A percentile compares a stretch with the other conserved stretches of the same genome.
phyloP scores from a whole-genome alignment of 1,139 yeast species.

The Suhomyces yuchorum region DNA sequence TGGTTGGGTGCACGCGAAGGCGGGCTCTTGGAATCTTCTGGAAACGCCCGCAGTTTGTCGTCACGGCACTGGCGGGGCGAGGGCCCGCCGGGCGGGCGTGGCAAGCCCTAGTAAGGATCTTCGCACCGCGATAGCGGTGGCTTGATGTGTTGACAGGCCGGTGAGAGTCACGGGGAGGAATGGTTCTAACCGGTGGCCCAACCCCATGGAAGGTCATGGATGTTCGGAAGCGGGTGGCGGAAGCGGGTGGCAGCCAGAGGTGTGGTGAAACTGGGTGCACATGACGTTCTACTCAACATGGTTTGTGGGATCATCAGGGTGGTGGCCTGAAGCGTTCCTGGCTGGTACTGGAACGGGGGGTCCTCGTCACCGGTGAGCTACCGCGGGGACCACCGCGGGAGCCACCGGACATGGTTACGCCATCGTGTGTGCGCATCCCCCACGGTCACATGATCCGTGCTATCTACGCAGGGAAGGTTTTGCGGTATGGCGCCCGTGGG shows the following conservation, averaged over 20 bases:
- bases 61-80: neutral
- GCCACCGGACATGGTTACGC: too few relatives aligned
- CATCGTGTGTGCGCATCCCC: too few relatives aligned
- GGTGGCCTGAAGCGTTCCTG: too few relatives aligned
- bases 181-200: neutral
- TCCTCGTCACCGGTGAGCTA: too few relatives aligned
- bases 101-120: neutral
- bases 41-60: neutral
- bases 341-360: too few relatives aligned
- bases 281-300: too few relatives aligned
- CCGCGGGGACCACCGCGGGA: too few relatives aligned
- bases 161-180: neutral
- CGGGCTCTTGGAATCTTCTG: neutral
- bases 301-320: too few relatives aligned
- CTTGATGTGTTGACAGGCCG: neutral
- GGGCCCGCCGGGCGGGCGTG: neutral
- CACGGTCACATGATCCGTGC: neutral
- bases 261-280: too few relatives aligned
- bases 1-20: neutral
- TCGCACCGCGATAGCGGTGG: neutral
- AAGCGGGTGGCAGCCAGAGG: neutral
- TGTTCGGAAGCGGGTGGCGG: too few relatives aligned
- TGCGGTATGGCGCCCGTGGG: neutral
- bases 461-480: neutral
- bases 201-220: neutral